These are phyloP conservation scores for Taiozyma sp. DNA, from an alignment of 1,139 yeast genomes.

Conservation along the genomic window DNA sequence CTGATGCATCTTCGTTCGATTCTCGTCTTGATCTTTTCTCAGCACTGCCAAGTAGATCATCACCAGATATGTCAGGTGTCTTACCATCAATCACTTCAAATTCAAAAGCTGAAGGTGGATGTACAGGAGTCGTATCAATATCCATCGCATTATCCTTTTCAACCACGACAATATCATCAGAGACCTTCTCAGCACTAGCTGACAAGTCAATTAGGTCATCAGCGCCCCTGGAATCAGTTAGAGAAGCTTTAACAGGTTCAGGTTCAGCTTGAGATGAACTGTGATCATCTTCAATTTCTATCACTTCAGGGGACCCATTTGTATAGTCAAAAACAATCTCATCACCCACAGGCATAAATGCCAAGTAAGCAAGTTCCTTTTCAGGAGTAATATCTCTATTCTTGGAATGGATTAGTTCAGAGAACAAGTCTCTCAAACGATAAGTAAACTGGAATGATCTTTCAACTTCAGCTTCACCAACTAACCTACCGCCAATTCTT, in stretches of 20 bases:
- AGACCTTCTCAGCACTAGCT: background rate
- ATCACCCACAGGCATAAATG: conserved; percentile 73
- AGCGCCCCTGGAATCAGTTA: background rate
- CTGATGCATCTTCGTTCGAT: conserved; percentile 8
- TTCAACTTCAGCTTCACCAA: conserved; percentile 66
- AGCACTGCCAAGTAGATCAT: background rate
- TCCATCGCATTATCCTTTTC: conserved; percentile 5
- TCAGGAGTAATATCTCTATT: conserved; percentile 73
- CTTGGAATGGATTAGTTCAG: conserved; percentile 60
- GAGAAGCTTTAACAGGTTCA: background rate
- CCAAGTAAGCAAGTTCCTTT: conserved; percentile 80
- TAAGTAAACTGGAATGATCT: conserved; percentile 80
- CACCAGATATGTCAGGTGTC: background rate
- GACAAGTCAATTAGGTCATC: conserved; percentile 5
- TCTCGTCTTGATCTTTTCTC: background rate
- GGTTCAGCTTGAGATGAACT: background rate
- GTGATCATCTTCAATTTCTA: background rate
- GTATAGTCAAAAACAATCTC: conserved; percentile 50
- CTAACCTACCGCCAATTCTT: conserved; percentile 82
- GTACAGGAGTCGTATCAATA: conserved; percentile 2
- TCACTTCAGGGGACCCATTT: conserved; percentile 1
- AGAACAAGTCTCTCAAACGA: conserved; percentile 64
- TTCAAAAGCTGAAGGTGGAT: background rate
- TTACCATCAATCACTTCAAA: background rate
- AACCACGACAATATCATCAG: conserved; percentile 17